Evolutionary conservation across 225 moss, liverwort and hornwort species (phyloP).

Genomic region (Sphagnum contortum): DNA sequence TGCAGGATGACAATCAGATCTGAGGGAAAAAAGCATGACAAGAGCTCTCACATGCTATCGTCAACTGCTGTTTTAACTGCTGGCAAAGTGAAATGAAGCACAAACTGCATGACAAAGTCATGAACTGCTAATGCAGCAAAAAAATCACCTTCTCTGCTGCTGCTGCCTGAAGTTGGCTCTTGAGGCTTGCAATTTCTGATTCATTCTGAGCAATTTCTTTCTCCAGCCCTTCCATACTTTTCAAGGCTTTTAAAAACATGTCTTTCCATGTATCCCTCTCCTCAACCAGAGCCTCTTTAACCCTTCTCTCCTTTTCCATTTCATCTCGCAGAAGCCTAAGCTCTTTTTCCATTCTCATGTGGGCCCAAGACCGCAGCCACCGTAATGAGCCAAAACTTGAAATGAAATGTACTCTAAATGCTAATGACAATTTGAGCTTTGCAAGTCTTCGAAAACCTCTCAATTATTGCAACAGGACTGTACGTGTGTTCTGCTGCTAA

Average conservation of each 20-base stretch:
- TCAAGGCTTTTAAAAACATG: constrained; percentile 36
- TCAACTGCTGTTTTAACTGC: constrained; percentile 1
- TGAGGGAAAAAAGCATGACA: no score
- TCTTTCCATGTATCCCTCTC: constrained; percentile 38
- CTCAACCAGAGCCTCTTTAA: constrained; percentile 21
- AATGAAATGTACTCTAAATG: no score
- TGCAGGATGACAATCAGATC: no score
- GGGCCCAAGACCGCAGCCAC: no score
- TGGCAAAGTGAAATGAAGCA: constrained; percentile 2
- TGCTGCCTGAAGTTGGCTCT: constrained; percentile 10
- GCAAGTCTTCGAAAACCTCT: no score
- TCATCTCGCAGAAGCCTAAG: no score
- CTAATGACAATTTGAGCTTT: no score
- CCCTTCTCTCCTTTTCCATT: constrained; percentile 3
- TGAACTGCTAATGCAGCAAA: neutral
- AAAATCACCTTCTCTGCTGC: constrained; percentile 16
- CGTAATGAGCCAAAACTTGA: no score
- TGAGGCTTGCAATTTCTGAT: constrained; percentile 15
- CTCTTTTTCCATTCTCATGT: no score
- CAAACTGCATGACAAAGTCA: neutral
- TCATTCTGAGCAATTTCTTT: constrained; percentile 34
- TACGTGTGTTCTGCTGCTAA: no score
- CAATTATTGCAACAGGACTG: no score
- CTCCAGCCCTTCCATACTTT: constrained; percentile 36
- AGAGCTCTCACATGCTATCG: no score